phyloP scores from a whole-genome alignment of 192 early-diverging fungal genomes.

The Podila epicladia region DNA sequence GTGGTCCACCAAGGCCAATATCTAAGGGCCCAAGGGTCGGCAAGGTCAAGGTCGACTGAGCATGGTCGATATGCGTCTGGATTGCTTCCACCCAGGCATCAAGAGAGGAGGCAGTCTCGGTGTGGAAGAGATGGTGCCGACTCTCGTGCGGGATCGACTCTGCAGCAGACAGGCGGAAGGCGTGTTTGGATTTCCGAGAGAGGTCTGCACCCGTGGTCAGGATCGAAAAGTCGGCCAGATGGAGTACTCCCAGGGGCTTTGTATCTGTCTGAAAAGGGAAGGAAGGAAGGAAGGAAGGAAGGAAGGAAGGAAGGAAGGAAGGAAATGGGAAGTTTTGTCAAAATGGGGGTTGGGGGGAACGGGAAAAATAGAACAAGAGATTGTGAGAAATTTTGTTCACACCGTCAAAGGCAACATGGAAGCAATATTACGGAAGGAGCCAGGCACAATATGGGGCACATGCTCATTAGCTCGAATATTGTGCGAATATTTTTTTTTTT shows the following conservation, averaged over 20 bases:
- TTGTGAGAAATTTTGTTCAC: no score
- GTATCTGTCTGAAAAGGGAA: conserved; percentile 19
- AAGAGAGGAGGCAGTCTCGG: conserved; percentile 10
- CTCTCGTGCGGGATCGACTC: conserved; percentile 19
- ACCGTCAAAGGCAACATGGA: no score
- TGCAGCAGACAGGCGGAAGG: conserved; percentile 20
- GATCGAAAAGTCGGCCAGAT: conserved; percentile 26
- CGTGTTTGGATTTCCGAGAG: conserved; percentile 19
- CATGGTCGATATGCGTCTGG: conserved; percentile 22
- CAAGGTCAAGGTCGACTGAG: background rate
- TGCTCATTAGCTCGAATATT: no score
- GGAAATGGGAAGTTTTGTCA: background rate
- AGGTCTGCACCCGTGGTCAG: conserved; percentile 10
- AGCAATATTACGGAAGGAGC: no score
- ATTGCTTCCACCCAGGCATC: conserved; percentile 29
- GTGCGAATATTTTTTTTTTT: no score
- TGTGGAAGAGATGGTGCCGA: conserved; percentile 27
- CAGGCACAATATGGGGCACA: no score
- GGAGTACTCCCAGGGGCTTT: conserved; percentile 28
- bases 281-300: background rate
- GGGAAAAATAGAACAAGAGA: background rate
- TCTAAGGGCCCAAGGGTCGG: conserved; percentile 1
- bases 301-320: background rate
- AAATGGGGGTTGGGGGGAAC: background rate
- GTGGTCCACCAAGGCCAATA: background rate